These are phyloP conservation scores for Fagus sylvatica DNA, from an alignment of 306 rosid species.

Conservation along the genomic window DNA sequence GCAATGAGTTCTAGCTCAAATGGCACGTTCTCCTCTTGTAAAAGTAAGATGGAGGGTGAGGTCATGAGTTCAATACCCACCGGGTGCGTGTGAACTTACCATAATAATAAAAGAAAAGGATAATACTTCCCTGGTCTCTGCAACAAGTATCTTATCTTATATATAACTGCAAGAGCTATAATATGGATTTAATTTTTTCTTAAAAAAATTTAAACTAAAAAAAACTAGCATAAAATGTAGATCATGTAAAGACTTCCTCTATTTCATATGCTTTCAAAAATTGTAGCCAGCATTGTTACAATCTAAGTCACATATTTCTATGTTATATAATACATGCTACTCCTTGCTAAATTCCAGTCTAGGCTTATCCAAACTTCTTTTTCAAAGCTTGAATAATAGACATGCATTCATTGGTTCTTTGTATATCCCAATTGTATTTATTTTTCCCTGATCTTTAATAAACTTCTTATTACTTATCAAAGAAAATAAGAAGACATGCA, in stretches of 20 bases:
- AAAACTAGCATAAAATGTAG: background rate
- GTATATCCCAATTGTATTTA: no score
- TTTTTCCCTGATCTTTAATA: no score
- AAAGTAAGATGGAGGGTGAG: no score
- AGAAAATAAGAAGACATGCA: no score
- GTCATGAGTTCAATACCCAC: no score
- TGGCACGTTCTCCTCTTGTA: no score
- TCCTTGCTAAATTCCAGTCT: background rate
- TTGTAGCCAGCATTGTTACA: background rate
- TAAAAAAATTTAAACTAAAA: background rate
- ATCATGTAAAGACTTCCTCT: background rate
- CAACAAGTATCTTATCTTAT: background rate
- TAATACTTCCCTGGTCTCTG: background rate
- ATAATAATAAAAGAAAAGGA: background rate
- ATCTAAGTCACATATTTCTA: no score
- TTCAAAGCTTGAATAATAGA: background rate
- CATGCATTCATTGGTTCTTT: no score
- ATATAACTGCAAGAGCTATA: background rate
- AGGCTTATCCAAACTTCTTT: background rate
- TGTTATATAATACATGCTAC: background rate
- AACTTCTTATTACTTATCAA: no score
- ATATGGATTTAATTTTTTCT: background rate
- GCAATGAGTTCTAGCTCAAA: no score
- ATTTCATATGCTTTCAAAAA: background rate
- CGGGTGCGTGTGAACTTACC: no score